A percentile compares a stretch with the other conserved stretches of the same genome.
phyloP scores from a whole-genome alignment of 2,329 filamentous ascomycete species.

The Clarireedia paspali region DNA sequence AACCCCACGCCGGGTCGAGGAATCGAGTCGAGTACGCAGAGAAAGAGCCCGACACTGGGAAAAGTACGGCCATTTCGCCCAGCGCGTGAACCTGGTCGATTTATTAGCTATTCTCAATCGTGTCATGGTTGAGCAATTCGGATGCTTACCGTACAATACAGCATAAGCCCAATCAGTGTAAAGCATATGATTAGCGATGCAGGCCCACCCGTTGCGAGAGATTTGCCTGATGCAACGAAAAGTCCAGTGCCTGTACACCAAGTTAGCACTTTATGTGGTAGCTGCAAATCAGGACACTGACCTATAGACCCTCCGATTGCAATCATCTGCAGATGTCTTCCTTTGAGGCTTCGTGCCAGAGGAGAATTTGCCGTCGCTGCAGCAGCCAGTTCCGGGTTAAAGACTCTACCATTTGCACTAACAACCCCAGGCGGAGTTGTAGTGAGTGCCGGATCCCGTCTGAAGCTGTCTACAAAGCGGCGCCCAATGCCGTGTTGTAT shows the following conservation, averaged over 20 bases:
- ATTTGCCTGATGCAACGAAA: conserved; percentile 74
- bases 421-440: conserved; percentile 36
- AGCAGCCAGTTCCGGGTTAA: conserved; percentile 55
- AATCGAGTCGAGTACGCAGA: conserved; percentile 89
- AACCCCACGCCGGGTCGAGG: conserved; percentile 88
- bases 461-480: conserved; percentile 24
- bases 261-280: background rate
- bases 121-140: too few relatives aligned
- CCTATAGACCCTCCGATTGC: conserved; percentile 90
- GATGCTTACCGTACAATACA: conserved; percentile 61
- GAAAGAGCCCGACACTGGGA: conserved; percentile 87
- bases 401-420: conserved; percentile 32
- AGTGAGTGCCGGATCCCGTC: conserved; percentile 34
- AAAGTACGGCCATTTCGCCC: conserved; percentile 84
- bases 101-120: too few relatives aligned
- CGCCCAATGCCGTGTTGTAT: conserved; percentile 13
- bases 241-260: conserved; percentile 59
- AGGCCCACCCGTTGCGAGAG: conserved; percentile 66
- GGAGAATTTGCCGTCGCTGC: conserved; percentile 62
- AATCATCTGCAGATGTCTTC: conserved; percentile 92
- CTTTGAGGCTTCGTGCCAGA: conserved; percentile 70
- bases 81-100: conserved; percentile 61
- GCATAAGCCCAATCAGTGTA: conserved; percentile 71
- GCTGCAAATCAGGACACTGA: conserved; percentile 27
- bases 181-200: conserved; percentile 75